A percentile compares a stretch with the other conserved stretches of the same genome.
Evolutionary conservation across 768 basidiomycete genomes (phyloP).

Genomic region (Chlorophyllum brunneum): DNA sequence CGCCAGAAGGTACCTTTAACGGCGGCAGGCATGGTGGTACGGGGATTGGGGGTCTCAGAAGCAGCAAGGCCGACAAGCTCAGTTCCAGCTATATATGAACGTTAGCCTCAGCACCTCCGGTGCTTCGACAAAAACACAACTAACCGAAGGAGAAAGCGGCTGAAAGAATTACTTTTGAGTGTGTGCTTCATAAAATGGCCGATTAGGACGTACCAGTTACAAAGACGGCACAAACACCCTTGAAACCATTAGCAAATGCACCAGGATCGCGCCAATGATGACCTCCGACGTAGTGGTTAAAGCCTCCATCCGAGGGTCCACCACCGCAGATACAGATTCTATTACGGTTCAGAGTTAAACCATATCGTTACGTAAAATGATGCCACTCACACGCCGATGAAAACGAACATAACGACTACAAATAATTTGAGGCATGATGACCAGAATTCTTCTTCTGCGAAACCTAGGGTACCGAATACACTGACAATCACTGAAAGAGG

Average conservation of each 20-base stretch:
- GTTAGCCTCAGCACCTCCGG: neutral
- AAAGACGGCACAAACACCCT: conserved; percentile 42
- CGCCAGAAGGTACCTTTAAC: conserved; percentile 49
- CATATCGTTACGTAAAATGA: neutral
- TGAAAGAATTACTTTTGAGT: neutral
- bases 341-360: neutral
- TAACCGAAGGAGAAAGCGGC: conserved; percentile 38
- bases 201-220: conserved; percentile 27
- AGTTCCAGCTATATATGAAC: conserved; percentile 32
- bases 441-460: conserved; percentile 48
- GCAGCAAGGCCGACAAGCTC: conserved; percentile 45
- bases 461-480: conserved; percentile 43
- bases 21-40: conserved; percentile 38
- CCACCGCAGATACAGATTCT: conserved; percentile 41
- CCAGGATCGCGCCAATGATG: conserved; percentile 34
- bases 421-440: conserved; percentile 45
- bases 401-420: conserved; percentile 42
- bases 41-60: conserved; percentile 43
- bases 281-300: conserved; percentile 36
- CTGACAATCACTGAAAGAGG: conserved; percentile 29
- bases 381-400: conserved; percentile 37
- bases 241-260: conserved; percentile 42
- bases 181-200: too few species aligned
- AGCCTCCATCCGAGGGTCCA: conserved; percentile 33
- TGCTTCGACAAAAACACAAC: conserved; percentile 2